These are phyloP conservation scores for Neurospora tetraspora DNA, from an alignment of 495 filamentous ascomycete species.

Conservation along the genomic window DNA sequence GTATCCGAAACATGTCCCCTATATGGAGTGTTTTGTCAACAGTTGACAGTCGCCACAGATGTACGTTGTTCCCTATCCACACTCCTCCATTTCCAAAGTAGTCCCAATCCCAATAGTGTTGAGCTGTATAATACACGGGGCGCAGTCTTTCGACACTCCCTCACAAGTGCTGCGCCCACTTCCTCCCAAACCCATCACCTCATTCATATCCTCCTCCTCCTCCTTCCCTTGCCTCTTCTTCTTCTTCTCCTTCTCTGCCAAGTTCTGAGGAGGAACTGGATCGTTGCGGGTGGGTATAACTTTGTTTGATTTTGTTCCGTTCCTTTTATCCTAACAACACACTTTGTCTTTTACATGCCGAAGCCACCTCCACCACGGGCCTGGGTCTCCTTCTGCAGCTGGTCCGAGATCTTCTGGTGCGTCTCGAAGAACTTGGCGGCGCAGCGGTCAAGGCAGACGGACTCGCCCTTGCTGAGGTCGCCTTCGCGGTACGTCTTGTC, in stretches of 20 bases:
- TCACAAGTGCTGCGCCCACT: not conserved
- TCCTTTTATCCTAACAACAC: too few species aligned
- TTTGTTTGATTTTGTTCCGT: not conserved
- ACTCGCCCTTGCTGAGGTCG: slow-evolving; percentile 97
- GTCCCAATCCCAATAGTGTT: not conserved
- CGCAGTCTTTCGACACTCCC: not conserved
- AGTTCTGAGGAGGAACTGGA: not conserved
- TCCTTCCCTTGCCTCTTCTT: not conserved
- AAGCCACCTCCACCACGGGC: slow-evolving; percentile 29
- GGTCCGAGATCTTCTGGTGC: slow-evolving; percentile 75
- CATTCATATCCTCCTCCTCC: not conserved
- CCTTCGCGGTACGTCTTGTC: slow-evolving; percentile 83
- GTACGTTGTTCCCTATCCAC: not conserved
- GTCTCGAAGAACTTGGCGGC: slow-evolving; percentile 97
- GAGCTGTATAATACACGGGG: not conserved
- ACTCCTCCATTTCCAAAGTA: not conserved
- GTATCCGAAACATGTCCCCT: not conserved
- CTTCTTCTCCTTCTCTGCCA: not conserved
- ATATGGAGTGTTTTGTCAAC: not conserved
- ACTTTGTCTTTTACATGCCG: slow-evolving; percentile 3
- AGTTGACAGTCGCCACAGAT: not conserved
- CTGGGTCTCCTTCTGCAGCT: slow-evolving; percentile 40
- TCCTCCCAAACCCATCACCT: not conserved
- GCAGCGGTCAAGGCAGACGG: slow-evolving; percentile 94
- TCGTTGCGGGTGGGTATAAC: not conserved